Evolutionary conservation across 768 basidiomycete genomes (phyloP), one percentile per base, ranked within the genome.

Genomic region (Cubamyces lactineus): DNA sequence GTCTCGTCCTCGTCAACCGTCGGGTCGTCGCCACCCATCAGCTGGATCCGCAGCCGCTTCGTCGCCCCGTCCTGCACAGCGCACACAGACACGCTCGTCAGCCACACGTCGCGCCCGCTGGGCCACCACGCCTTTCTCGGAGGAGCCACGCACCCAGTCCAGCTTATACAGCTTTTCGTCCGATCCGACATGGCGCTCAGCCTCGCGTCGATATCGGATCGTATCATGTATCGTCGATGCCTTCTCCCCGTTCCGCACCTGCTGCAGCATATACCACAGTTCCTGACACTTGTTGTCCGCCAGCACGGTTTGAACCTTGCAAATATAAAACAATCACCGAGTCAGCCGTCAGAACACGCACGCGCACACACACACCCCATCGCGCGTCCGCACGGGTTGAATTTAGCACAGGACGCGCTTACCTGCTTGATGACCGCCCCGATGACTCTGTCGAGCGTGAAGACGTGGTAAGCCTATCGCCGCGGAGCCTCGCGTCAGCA

Each of bases 401-500:
- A 57, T 49, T 39, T 53, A 51, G 43, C 53, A 38, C 53, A 19
- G 39, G 12, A 41, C 49, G 49, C 55, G 69, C 82, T 73, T 62
- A 94, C 94, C 82, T 97, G 94, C 78, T 98, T 98, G 73, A 98
- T 84, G 53, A 98, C 83, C 21, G 88, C 88, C 13, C 85, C 87
- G 59, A 98, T 87, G 48, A 97, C 77, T 75, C 96, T 94, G 80
- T 99, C 97, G 69, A 99, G 73, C 1, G 97, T 98, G 75, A 96
- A 98, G 66, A 96, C 76, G 56, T 88, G 83, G 77, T 94, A 98
- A 4, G 94, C 95, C 87, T 96, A 79, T 57, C 49, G 41, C 23
- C 46, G 21, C 43, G 57, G 48, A 19, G 30, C 42, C 28, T 46
- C 24, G 66, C 39, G 61, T 59, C 53, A 56, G 67, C 80, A 76